phyloP scores from a whole-genome alignment of 148 eudicot genomes.

The Arctostaphylos glauca region DNA sequence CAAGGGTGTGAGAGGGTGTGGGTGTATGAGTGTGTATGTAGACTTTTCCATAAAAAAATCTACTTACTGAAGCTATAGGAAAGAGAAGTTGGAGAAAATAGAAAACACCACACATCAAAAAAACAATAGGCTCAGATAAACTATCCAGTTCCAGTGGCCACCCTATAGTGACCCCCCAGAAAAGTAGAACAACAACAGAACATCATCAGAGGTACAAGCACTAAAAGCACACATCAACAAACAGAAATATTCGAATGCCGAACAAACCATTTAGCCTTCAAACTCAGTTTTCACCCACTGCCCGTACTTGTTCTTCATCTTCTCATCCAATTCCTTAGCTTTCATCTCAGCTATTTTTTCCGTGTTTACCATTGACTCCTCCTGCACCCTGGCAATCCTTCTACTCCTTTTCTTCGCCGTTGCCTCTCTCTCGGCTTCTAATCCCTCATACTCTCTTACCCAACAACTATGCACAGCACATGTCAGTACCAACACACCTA shows the following conservation, averaged over 20 bases:
- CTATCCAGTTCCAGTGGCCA: constrained; percentile 16
- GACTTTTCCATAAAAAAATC: too few species aligned
- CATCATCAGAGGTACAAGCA: not conserved
- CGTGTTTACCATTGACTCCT: constrained; percentile 44
- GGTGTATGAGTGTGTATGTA: too few species aligned
- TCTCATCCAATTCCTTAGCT: constrained; percentile 42
- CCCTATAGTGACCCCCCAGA: constrained; percentile 20
- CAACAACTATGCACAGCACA: constrained; percentile 59
- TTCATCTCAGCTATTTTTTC: constrained; percentile 37
- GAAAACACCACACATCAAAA: not conserved
- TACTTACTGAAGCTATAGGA: not conserved
- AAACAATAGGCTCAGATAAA: not conserved
- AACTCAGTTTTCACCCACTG: constrained; percentile 38
- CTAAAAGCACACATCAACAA: not conserved
- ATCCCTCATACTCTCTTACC: constrained; percentile 52
- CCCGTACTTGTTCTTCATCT: constrained; percentile 44
- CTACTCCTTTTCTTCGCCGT: constrained; percentile 34
- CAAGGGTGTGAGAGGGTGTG: too few species aligned
- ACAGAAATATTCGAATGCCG: not conserved
- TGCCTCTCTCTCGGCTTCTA: constrained; percentile 49
- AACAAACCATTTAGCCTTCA: constrained; percentile 15
- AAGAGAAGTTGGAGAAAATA: not conserved
- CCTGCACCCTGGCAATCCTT: constrained; percentile 38
- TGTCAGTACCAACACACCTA: constrained; percentile 38
- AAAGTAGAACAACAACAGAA: not conserved